Base-by-base conservation (phyloP, 345 rosid species). In the Rhizophora apiculata region DNA sequence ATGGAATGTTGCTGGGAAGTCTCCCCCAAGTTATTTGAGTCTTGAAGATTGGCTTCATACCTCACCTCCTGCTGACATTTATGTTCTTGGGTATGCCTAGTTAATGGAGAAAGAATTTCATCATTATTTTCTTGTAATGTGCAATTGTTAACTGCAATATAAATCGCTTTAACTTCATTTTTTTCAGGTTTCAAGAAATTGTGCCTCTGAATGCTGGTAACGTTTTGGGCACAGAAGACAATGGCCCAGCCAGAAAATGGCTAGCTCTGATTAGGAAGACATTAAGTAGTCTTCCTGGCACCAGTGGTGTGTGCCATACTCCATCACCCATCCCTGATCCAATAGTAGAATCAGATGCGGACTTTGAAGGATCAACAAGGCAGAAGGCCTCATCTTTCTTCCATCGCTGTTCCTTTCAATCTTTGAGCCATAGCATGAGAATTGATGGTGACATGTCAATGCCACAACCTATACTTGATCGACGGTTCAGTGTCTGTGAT, bases 161-260 rank as follows among this genome's bases (percentile, higher is more conserved):
- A 56, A 55, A 49, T 55, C 65, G 51, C 22, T 67, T 71, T 68
- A 36, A 43, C 76, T 26, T 24, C 8, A 34, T 73, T 71, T 62
- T 26, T 15, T 76, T 74, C 82, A 95, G 99, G 65, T 92, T 95
- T 78, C 99, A 95, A 85, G 99, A 95, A 75, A 95, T 95, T 24
- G 97, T 95, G 58, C 99, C 99, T 79, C 68, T 95, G 67, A 95
- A 95, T 85, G 99, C 99, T 62, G 99, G 99, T 34, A 95, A 95
- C 74, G 97, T 95, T 31, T 74, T 95, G 81, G 99, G 99, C 11
- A 86, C 96, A 11, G 99, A 95, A 77, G 93, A 87, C 81, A 88
- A 88, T 63, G 96, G 82, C 19, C 99, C 99, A 0, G 97, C 99
- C 30, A 87, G 75, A 78, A 95, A 95, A 85, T 95, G 99, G 99